Evolutionary conservation across 2,329 filamentous ascomycete species (phyloP), one percentile per base, ranked within the genome.

Genomic region (Fusarium ambrosium): DNA sequence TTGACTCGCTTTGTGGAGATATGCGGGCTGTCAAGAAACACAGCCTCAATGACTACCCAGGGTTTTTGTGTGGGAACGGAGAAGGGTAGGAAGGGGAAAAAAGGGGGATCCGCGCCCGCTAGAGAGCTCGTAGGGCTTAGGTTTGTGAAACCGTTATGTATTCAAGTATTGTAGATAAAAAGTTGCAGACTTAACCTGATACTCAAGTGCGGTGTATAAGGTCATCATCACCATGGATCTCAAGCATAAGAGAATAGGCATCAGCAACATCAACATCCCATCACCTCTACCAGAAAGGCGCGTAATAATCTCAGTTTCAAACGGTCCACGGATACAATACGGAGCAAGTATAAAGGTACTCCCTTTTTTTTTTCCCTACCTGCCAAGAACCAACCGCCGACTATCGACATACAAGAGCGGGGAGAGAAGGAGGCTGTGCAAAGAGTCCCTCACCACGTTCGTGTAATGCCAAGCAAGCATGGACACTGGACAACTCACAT

Each of bases 381-480:
- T n/a, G 56, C 64, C 64, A 66, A 66, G 51, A 14, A 55, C n/a
- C 61, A 41, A 41, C 62, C 51, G 51, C 55, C 36, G 51, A 64
- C 51, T 64, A 58, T 64, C 43, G 43, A 51, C 60, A 62, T 32
- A 53, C 53, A 59, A 18, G 36, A 60, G 63, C 55, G 73, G 63
- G 24, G 53, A 60, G 14, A 48, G n/a, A 41, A 62, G 62, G 67
- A 70, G 73, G 72, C 73, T 73, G 62, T 71, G 62, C 67, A 64
- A 62, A 65, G 59, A 59, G 65, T 41, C 45, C 62, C 53, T 56
- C 37, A 45, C 43, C 62, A 62, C 71, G 58, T 39, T 64, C 68
- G 68, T 75, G 61, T 71, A 75, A 68, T 75, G 73, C 73, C 73
- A 75, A 75, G 73, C 45, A 65, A 20, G 20, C 20, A 60, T 69